Evolutionary conservation across 306 rosid species (phyloP), one percentile per base, ranked within the genome.

Genomic region (Parietaria judaica): DNA sequence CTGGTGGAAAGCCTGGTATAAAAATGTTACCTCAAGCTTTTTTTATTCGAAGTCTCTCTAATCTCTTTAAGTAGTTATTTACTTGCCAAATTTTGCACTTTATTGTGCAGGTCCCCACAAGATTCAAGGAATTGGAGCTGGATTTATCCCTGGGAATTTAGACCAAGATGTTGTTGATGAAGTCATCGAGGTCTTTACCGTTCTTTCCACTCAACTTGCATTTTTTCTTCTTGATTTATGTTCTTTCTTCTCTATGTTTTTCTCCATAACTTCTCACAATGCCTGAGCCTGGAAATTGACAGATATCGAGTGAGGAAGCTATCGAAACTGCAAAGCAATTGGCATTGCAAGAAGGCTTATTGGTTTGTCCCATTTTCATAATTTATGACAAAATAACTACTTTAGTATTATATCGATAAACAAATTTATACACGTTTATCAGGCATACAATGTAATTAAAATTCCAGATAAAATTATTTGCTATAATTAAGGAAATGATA

Each of bases 41-140:
- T 57, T 72, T 37, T 66, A n/a, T 51, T 36, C 45, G 35, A 47
- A 16, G n/a, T 14, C 48, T 11, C 44, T 11, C 36, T 36, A 10
- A 23, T 41, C 14, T 51, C 43, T 63, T 8, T 56, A 6, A 41
- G 14, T 54, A 14, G 1, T 61, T 6, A 38, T 57, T 80, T 71
- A 45, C 58, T 54, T 65, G 56, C 56, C 66, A 14, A 70, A 50
- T 14, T 64, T 62, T 61, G 54, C 68, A 52, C 46, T 63, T 37
- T 37, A 74, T 64, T 78, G 47, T 56, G 55, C 87, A 92, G 99
- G 99, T 68, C 96, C 99, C 67, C 99, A 92, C 84, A 92, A 92
- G 78, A 92, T 92, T 86, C 99, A 92, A 79, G 99, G 99, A 36
- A 86, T 92, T 70, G 99, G 99, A 60, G 99, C 99, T 80, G 99